phyloP scores from a whole-genome alignment of 805 yeast genomes.

The Candida broadrunensis region DNA sequence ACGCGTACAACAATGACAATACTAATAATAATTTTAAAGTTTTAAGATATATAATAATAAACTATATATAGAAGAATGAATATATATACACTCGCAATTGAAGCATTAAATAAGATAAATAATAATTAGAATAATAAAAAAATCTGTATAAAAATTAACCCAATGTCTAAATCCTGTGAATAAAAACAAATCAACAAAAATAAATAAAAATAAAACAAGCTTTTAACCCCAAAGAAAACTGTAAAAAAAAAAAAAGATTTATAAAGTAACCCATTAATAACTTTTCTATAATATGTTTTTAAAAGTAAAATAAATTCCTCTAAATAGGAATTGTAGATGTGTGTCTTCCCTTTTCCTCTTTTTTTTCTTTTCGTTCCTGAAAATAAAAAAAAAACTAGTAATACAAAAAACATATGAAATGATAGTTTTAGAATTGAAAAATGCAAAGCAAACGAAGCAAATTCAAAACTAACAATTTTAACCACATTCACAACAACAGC shows the following conservation, averaged over 20 bases:
- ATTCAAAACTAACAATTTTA: too few relatives aligned
- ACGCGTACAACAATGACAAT: too few relatives aligned
- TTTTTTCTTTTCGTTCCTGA: slow-evolving; percentile 1
- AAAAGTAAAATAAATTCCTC: too few relatives aligned
- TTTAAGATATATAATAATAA: too few relatives aligned
- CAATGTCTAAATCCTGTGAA: slow-evolving; percentile 41
- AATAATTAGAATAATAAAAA: too few relatives aligned
- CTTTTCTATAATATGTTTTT: slow-evolving; percentile 14
- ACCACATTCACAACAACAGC: too few relatives aligned
- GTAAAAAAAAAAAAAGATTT: slow-evolving; percentile 21
- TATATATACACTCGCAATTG: too few relatives aligned
- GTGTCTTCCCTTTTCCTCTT: neutral
- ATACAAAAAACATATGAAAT: slow-evolving; percentile 5
- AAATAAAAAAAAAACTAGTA: slow-evolving; percentile 5
- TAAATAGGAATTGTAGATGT: neutral
- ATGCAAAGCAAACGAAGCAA: too few relatives aligned
- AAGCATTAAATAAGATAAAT: too few relatives aligned
- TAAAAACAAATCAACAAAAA: slow-evolving; percentile 9
- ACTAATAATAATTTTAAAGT: too few relatives aligned
- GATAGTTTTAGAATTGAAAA: neutral
- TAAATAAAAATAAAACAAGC: slow-evolving; percentile 10
- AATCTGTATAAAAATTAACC: slow-evolving; percentile 14
- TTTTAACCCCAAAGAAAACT: slow-evolving; percentile 16
- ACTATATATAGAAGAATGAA: too few relatives aligned
- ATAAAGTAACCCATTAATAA: slow-evolving; percentile 20